Evolutionary conservation across 1,284 basidiomycete species (phyloP), one percentile per base, ranked within the genome.

Genomic region (Austroboletus novae-zelandiae): DNA sequence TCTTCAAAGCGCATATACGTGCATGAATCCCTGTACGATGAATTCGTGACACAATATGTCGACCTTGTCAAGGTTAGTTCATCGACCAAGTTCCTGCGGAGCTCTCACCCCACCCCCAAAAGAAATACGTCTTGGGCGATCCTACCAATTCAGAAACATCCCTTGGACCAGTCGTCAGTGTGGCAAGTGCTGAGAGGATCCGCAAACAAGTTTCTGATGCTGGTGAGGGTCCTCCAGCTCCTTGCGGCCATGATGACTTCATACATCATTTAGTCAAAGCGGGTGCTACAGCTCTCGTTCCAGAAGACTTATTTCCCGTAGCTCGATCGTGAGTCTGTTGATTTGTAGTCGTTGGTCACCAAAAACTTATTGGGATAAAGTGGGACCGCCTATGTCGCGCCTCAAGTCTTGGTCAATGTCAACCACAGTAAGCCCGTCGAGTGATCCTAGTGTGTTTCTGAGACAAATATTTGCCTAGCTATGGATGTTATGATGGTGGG

Each of bases 401-500:
- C 95, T 0, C 89, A 93, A 62, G 91, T 98, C 2, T 73, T 98
- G 18, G 76, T 93, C 45, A 77, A 96, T 57, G 95, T 98, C 11
- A 72, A 94, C 64, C 94, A 98, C 68, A 71, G 89, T 89, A 62
- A 65, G 86, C 77, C 3, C 20, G 13, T 27, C 6, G 5, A 4
- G 45, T 25, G 35, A 31, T 37, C 3, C 8, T 51, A 35, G 30
- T 32, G 43, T 47, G 41, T 30, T 50, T n/a, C 36, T 53, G 53
- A 31, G 42, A 35, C 34, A 1, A 25, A 7, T 34, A 18, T 9
- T 34, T 15, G 39, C 44, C n/a, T 54, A 92, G 87, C 77, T 13
- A 98, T 98, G 94, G 89, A 91, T 18, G 74, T 97, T 34, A 97
- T 98, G 94, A 90, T 72, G 74, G 86, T 86, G 60, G 61, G 80